Evolutionary conservation across 371 early-diverging fungal species (phyloP).

Genomic region (Actinomucor elegans): DNA sequence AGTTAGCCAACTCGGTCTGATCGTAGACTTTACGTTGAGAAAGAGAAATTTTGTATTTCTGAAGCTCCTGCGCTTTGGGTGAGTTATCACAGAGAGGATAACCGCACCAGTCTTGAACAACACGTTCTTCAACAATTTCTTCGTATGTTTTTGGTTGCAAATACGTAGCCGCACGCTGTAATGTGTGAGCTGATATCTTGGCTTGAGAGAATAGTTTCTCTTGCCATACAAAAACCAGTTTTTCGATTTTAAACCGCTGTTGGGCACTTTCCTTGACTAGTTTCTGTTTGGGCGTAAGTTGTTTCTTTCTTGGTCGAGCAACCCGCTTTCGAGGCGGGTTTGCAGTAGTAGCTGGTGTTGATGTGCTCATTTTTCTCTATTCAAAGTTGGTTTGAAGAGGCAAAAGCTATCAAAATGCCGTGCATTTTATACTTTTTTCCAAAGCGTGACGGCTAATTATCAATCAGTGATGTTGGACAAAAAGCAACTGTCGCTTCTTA

Average conservation of each 20-base stretch:
- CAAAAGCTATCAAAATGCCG: too few relatives aligned
- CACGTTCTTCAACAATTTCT: constrained; percentile 67
- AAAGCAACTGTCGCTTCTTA: too few relatives aligned
- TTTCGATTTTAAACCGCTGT: constrained; percentile 47
- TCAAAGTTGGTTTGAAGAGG: too few relatives aligned
- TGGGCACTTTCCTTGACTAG: constrained; percentile 51
- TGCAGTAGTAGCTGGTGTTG: neutral
- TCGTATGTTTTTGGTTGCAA: constrained; percentile 55
- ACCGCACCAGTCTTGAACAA: constrained; percentile 64
- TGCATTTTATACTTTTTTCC: too few relatives aligned
- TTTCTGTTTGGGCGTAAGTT: constrained; percentile 42
- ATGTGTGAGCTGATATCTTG: constrained; percentile 7
- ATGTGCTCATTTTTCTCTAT: neutral
- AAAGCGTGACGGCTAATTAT: too few relatives aligned
- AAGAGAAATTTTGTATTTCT: constrained; percentile 60
- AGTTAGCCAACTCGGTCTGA: constrained; percentile 56
- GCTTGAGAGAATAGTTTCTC: constrained; percentile 49
- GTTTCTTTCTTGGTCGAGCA: constrained; percentile 19
- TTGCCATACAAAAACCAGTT: constrained; percentile 58
- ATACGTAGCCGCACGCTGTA: constrained; percentile 36
- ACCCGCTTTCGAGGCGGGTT: neutral
- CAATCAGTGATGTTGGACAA: too few relatives aligned
- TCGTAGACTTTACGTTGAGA: constrained; percentile 67
- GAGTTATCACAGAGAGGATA: constrained; percentile 62
- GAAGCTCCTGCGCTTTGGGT: constrained; percentile 20